phyloP scores from a whole-genome alignment of 208 protist genomes.

The Tritrichomonas foetus region DNA sequence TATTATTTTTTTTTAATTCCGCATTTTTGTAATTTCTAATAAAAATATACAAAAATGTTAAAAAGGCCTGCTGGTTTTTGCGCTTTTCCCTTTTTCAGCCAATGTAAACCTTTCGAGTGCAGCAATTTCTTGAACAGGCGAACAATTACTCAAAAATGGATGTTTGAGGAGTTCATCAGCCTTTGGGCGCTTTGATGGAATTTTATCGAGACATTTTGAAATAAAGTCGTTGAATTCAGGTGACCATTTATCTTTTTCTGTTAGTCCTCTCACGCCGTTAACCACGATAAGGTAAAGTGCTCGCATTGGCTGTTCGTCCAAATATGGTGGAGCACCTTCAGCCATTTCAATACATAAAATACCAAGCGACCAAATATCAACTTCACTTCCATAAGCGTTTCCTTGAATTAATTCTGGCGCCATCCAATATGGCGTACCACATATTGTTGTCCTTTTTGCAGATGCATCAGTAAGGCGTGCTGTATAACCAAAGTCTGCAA shows the following conservation, averaged over 20 bases:
- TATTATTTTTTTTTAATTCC: no score
- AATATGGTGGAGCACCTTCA: constrained; percentile 42
- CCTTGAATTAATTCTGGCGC: constrained; percentile 49
- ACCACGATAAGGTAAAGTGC: constrained; percentile 58
- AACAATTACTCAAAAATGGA: neutral
- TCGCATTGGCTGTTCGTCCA: constrained; percentile 40
- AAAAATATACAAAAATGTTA: no score
- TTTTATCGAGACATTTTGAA: constrained; percentile 49
- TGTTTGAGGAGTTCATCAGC: constrained; percentile 21
- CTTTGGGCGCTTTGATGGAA: constrained; percentile 48
- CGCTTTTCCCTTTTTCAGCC: no score
- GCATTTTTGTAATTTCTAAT: no score
- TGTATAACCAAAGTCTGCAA: constrained; percentile 3
- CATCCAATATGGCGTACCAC: constrained; percentile 53
- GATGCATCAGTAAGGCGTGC: neutral
- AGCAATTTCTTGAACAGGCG: neutral
- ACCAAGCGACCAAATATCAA: constrained; percentile 54
- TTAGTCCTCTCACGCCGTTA: neutral
- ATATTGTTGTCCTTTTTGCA: neutral
- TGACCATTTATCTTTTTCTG: constrained; percentile 32
- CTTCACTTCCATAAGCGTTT: constrained; percentile 6
- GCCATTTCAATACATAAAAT: constrained; percentile 50
- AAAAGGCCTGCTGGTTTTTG: no score
- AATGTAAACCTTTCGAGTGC: neutral
- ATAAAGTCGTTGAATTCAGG: constrained; percentile 55